Base-by-base conservation (phyloP, 2,329 filamentous ascomycete species). In the Penicillium glabrum region DNA sequence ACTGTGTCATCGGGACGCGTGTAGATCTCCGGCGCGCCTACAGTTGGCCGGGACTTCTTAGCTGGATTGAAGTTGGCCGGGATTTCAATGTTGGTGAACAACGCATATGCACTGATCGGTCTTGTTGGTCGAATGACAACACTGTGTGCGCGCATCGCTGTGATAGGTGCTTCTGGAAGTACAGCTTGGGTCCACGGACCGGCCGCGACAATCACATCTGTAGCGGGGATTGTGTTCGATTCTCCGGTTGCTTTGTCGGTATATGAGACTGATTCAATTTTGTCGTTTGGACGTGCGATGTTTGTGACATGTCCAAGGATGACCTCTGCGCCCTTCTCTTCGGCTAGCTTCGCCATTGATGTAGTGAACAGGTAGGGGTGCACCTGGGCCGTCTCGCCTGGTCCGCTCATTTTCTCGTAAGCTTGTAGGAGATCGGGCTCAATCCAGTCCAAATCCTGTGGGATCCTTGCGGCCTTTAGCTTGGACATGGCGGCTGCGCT, bases 331-430 rank as follows among this genome's bases (percentile, higher is more conserved):
- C 90, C 90, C 26, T 82, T 83, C 51, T 90, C 84, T 54, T 83
- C 77, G 0, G 93, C 92, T 13, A 97, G 81, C 43, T 85, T 79
- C 5, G 90, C 90, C 74, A 98, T 96, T 16, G 87, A 82, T 0
- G 86, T 93, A 0, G 95, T 98, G 70, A 99, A 98, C 45, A 91
- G 87, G 60, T 88, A 90, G 0, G 95, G 95, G 68, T 99, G 93
- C 3, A 98, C 93, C 75, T 99, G 95, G 0, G 95, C 90, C 1
- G 95, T 98, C 59, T 91, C 90, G 1, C 82, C 83, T 0, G 86
- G 85, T 3, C 86, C 87, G 2, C 91, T 91, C 91, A 98, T 97
- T 69, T 89, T 86, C 33, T 90, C 86, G 75, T 96, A 98, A 21
- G 81, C 80, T 52, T 79, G 78, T 23, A 96, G 77, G 2, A 87